Base-by-base conservation (phyloP, 345 rosid species). In the Citrus cavaleriei region DNA sequence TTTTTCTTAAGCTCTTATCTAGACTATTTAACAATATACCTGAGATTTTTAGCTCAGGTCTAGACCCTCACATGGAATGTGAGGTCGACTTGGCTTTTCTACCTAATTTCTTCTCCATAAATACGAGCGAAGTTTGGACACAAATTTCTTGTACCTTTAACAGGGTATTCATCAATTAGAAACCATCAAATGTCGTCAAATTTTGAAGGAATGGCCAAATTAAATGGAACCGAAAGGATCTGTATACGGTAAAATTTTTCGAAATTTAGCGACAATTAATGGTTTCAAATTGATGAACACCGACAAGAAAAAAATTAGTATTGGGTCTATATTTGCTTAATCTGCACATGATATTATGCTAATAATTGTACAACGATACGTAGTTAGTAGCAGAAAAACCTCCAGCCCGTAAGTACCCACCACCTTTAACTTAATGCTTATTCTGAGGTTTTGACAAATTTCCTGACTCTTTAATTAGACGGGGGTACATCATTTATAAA, bases 1-100 rank as follows among this genome's bases (percentile, higher is more conserved):
- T 35, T 35, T 35, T 35, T 35, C 7, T 6, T 35, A 5, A 6
- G 7, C 37, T 35, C 37, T 35, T 5, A 6, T 35, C 37, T 5
- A 35, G 1, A 0, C 35, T 34, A 34, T 34, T 0, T 5, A 5
- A 5, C 6, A 34, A 34, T 34, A 34, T 34, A 34, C 0, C 1
- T 34, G 35, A 34, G 35, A 34, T 34, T 34, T 34, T 34, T 34
- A 35, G 37, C 7, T 5, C 37, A 35, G 5, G 37, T 35, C 7
- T 5, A 35, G 1, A 5, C 6, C 37, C 37, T 34, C 37, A 34
- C 7, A 34, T 34, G 6, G 37, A 34, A 35, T 4, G 35, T 34
- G 35, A 32, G 38, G 38, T 37, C 8, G 38, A 37, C 38, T 37
- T 37, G 12, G 42, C 42, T 2, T 38, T 38, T 8, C 6, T 7